Evolutionary conservation across 768 basidiomycete genomes (phyloP), one percentile per base, ranked within the genome.

Genomic region (Macrolepiota fuliginosa): DNA sequence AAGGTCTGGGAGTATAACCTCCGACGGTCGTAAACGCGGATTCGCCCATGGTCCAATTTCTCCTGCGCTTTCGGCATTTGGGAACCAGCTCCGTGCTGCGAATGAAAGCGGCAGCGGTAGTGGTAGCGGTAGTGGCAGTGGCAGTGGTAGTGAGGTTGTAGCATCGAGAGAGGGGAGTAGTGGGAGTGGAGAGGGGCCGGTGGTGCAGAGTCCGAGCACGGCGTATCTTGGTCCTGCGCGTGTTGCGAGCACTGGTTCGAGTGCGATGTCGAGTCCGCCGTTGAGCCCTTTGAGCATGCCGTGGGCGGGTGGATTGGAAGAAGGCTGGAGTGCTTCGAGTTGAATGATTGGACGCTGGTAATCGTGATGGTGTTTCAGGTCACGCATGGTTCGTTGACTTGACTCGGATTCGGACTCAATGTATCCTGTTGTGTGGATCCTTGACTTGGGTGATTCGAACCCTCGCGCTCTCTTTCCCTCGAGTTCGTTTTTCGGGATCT

Each of bases 1-100:
- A 0, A 79, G 80, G 58, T 80, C 83, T 1, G 78, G 78, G 22
- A 88, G 86, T 54, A 70, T 88, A 53, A 81, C 83, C 0, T 82
- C 81, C 0, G 81, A 84, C 62, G 81, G 80, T n/a, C 78, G 82
- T 25, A 73, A 71, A 51, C 72, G 71, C 64, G 65, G 71, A 39
- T 19, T 58, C 54, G 40, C 50, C 13, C 63, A 58, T 56, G 69
- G 63, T 1, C 67, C 73, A 5, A 67, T 77, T 37, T 84, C 84
- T 2, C 85, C 84, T 35, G 76, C 81, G 0, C 62, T 81, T 51
- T 85, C 84, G 0, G 81, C 80, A 0, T 83, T 86, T 66, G 82
- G 83, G 56, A 69, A 67, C 22, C 70, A 69, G 54, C 61, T 65
- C 55, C 65, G 58, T 19, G 63, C 47, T 46, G 65, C 66, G 27